Evolutionary conservation across 129 eudicot species (phyloP).

Genomic region (Glebionis coronaria): DNA sequence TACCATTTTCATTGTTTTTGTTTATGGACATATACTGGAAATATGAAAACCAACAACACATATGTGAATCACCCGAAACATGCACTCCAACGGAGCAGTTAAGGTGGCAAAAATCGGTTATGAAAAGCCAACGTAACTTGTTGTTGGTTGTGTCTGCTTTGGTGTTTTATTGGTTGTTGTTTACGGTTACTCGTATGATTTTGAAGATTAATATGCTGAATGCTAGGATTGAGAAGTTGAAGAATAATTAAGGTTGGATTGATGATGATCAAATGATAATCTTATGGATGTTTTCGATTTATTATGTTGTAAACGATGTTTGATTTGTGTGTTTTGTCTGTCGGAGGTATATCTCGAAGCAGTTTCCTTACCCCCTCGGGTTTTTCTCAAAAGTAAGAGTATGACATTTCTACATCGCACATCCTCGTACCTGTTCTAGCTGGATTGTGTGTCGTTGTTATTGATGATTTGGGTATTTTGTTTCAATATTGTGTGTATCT

Average conservation of each 20-base stretch:
- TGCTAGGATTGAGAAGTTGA: conserved; percentile 56
- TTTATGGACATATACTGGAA: conserved; percentile 84
- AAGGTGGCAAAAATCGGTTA: conserved; percentile 72
- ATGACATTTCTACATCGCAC: too few species aligned
- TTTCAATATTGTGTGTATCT: too few species aligned
- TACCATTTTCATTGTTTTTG: conserved; percentile 73
- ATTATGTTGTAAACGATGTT: not conserved
- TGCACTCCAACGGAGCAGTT: conserved; percentile 75
- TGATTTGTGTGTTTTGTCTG: too few species aligned
- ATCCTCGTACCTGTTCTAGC: too few species aligned
- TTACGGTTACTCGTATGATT: conserved; percentile 55
- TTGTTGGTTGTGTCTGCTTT: conserved; percentile 59
- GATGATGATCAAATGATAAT: too few species aligned
- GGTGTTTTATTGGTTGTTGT: conserved; percentile 75
- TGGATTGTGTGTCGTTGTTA: too few species aligned
- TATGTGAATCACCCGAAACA: conserved; percentile 41
- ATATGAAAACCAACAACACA: conserved; percentile 56
- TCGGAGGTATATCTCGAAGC: too few species aligned
- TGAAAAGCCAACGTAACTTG: conserved; percentile 84
- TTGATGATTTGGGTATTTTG: too few species aligned
- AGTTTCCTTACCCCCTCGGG: too few species aligned
- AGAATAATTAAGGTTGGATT: conserved; percentile 16
- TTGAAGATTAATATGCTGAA: conserved; percentile 56
- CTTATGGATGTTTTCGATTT: not conserved
- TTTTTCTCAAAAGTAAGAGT: too few species aligned